Evolutionary conservation across 2,329 filamentous ascomycete species (phyloP).

Genomic region (Claviceps sp.): DNA sequence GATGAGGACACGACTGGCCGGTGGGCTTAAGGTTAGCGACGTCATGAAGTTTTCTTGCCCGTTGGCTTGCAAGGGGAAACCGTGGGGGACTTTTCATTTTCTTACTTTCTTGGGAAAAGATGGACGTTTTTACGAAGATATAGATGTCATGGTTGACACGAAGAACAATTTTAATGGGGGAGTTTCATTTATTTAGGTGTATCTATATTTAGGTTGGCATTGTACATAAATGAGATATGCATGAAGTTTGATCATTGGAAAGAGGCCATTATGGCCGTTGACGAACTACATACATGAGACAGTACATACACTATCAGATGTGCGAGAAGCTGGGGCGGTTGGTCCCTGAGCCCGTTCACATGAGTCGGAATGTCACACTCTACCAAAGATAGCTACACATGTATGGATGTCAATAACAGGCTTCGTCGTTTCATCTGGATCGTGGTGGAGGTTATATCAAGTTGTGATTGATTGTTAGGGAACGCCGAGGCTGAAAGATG

Average conservation of each 20-base stretch:
- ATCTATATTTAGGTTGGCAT: background rate
- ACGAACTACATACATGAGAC: no score
- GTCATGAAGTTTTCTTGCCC: background rate
- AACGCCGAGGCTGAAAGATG: no score
- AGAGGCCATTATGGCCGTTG: no score
- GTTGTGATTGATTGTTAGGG: no score
- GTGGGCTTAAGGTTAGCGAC: background rate
- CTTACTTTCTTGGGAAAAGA: slow-evolving; percentile 1
- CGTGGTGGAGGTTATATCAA: no score
- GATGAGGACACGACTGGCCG: slow-evolving; percentile 18
- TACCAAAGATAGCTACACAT: no score
- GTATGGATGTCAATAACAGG: no score
- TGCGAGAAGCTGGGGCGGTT: no score
- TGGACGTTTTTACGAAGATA: background rate
- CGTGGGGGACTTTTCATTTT: background rate
- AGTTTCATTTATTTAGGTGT: background rate
- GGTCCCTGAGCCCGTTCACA: no score
- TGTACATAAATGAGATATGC: background rate
- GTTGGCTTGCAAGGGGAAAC: background rate
- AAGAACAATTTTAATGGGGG: background rate
- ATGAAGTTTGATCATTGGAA: background rate
- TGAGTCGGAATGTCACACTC: no score
- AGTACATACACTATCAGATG: no score
- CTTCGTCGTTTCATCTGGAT: no score
- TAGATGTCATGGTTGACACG: background rate